A percentile compares a stretch with the other conserved stretches of the same genome.
Conservation (phyloP, 768 basidiomycete genomes). For the Amanita rimosa region DNA sequence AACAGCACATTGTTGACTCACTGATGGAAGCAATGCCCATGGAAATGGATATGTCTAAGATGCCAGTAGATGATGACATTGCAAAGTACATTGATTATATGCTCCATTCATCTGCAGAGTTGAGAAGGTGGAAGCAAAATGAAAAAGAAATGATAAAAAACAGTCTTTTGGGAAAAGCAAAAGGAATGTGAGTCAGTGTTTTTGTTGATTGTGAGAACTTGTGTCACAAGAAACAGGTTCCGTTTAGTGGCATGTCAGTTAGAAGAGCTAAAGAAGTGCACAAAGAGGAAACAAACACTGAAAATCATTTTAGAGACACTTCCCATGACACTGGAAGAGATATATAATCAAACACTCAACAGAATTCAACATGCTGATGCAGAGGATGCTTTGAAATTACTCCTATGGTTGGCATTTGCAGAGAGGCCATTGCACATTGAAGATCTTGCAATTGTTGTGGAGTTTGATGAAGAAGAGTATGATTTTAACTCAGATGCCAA, state of each 20-base stretch:
- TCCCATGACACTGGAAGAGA: neutral
- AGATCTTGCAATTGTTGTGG: neutral
- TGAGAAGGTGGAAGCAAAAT: neutral
- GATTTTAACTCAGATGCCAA: neutral
- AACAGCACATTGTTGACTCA: neutral
- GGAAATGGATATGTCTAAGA: neutral
- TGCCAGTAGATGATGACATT: neutral
- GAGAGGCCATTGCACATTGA: neutral
- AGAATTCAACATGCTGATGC: neutral
- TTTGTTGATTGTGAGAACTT: too few species aligned
- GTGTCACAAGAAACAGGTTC: neutral
- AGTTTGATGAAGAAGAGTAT: neutral
- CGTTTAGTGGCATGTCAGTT: neutral
- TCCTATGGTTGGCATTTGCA: neutral
- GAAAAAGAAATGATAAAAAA: neutral
- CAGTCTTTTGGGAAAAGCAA: neutral
- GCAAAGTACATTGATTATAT: neutral
- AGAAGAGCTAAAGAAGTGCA: neutral
- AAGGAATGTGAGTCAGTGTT: neutral
- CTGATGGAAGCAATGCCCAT: neutral
- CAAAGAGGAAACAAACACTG: neutral
- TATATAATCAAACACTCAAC: neutral
- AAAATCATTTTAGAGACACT: neutral
- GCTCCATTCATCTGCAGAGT: neutral
- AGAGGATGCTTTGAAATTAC: neutral